Evolutionary conservation across 805 yeast genomes (phyloP).

Genomic region (Debaryomyces castellii): DNA sequence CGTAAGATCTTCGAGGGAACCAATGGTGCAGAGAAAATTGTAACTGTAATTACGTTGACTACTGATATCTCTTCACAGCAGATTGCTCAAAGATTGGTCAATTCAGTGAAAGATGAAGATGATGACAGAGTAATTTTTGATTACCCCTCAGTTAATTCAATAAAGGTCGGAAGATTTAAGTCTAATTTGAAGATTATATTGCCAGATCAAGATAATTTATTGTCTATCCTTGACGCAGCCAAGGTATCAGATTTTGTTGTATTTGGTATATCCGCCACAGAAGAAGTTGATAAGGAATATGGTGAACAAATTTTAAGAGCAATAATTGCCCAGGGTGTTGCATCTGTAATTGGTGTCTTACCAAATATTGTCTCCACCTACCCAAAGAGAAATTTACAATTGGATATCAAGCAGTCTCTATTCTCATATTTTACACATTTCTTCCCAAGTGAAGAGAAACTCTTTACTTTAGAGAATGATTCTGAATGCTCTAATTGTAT

Average conservation of each 20-base stretch:
- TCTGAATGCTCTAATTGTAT: conserved; percentile 74
- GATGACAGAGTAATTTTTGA: conserved; percentile 26
- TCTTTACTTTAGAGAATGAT: conserved; percentile 65
- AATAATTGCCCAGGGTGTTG: conserved; percentile 87
- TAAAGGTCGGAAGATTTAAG: conserved; percentile 65
- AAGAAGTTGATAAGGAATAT: conserved; percentile 73
- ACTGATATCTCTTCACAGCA: conserved; percentile 59
- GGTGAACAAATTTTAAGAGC: conserved; percentile 93
- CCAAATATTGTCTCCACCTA: conserved; percentile 68
- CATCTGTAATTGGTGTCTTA: conserved; percentile 75
- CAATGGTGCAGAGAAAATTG: conserved; percentile 78
- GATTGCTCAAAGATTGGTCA: conserved; percentile 53
- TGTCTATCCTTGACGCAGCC: conserved; percentile 79
- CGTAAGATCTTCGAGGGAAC: conserved; percentile 78
- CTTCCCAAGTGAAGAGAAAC: conserved; percentile 68
- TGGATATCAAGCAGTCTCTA: conserved; percentile 51
- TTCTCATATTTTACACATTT: conserved; percentile 42
- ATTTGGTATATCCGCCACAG: conserved; percentile 82
- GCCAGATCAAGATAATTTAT: conserved; percentile 65
- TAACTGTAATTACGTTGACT: conserved; percentile 79
- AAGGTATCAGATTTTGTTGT: conserved; percentile 87
- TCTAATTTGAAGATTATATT: conserved; percentile 70
- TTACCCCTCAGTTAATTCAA: conserved; percentile 51
- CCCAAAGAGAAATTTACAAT: conserved; percentile 73
- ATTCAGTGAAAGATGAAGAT: conserved; percentile 34